Evolutionary conservation across 208 protist species (phyloP).

Genomic region (Leishmania gerbilli): DNA sequence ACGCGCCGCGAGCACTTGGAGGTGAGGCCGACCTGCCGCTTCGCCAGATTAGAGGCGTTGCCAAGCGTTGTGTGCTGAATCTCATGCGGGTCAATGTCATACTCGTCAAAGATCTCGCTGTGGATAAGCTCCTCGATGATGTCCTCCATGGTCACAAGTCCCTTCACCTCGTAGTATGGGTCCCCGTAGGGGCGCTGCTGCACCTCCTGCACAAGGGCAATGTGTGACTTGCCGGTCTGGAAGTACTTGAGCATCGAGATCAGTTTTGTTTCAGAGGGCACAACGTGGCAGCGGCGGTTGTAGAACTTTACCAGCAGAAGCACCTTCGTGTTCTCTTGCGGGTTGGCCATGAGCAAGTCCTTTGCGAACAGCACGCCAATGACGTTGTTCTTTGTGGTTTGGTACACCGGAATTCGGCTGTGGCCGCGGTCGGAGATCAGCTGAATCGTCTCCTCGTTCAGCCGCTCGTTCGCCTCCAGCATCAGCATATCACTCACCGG

Average conservation of each 20-base stretch:
- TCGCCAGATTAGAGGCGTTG: constrained; percentile 27
- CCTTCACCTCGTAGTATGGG: constrained; percentile 95
- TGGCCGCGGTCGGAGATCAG: constrained; percentile 93
- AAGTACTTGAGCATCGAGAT: constrained; percentile 96
- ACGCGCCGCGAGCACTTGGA: constrained; percentile 75
- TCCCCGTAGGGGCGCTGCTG: constrained; percentile 88
- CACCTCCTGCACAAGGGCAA: constrained; percentile 94
- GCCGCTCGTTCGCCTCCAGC: constrained; percentile 88
- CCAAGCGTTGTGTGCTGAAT: constrained; percentile 17
- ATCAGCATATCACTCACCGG: constrained; percentile 94
- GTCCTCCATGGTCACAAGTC: constrained; percentile 97
- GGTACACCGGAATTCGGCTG: constrained; percentile 94
- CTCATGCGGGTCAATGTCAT: constrained; percentile 77
- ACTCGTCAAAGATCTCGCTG: constrained; percentile 98
- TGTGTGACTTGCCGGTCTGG: constrained; percentile 93
- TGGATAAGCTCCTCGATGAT: constrained; percentile 97
- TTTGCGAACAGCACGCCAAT: constrained; percentile 92
- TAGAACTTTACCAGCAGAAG: constrained; percentile 94
- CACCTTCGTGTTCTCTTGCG: constrained; percentile 93
- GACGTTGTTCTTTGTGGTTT: constrained; percentile 91
- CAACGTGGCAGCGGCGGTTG: constrained; percentile 86
- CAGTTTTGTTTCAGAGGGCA: constrained; percentile 90
- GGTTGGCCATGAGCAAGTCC: constrained; percentile 95
- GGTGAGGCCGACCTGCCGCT: constrained; percentile 75
- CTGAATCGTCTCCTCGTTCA: constrained; percentile 93